phyloP scores from a whole-genome alignment of 257 asterid species.

The Solanum arcanum region DNA sequence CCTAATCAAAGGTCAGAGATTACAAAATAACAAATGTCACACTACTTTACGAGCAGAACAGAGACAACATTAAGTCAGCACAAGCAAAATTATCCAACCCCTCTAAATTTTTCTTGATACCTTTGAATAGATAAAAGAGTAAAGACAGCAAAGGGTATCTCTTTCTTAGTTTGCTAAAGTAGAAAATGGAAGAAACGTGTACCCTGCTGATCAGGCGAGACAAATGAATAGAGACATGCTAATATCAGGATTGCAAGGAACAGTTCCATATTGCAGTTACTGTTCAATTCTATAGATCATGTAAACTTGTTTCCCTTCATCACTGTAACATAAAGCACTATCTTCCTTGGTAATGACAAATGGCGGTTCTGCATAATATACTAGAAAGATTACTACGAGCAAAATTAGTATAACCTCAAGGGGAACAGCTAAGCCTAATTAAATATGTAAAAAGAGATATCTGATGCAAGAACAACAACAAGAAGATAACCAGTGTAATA shows the following conservation, averaged over 20 bases:
- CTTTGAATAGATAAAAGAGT: not conserved
- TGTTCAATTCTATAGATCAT: not conserved
- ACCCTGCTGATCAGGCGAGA: constrained; percentile 33
- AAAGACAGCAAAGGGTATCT: not conserved
- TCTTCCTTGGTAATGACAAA: not conserved
- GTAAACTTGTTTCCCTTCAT: not conserved
- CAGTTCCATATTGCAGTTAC: constrained; percentile 9
- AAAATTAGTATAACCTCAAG: not conserved
- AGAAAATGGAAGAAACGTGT: not conserved
- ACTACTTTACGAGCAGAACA: not conserved
- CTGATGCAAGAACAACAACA: not conserved
- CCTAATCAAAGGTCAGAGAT: constrained; percentile 30
- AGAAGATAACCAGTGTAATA: not conserved
- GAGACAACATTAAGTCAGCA: not conserved
- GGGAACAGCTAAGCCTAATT: not conserved
- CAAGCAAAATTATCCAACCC: not conserved
- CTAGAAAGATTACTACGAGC: not conserved
- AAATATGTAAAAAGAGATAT: not conserved
- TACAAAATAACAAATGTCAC: not conserved
- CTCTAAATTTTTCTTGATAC: not conserved
- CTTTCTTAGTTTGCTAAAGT: not conserved
- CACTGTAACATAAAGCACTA: not conserved
- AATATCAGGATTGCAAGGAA: constrained; percentile 10
- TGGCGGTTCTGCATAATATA: not conserved
- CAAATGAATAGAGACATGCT: constrained; percentile 8